phyloP scores from a whole-genome alignment of 2,329 filamentous ascomycete genomes.

The Colletotrichum zoysiae region DNA sequence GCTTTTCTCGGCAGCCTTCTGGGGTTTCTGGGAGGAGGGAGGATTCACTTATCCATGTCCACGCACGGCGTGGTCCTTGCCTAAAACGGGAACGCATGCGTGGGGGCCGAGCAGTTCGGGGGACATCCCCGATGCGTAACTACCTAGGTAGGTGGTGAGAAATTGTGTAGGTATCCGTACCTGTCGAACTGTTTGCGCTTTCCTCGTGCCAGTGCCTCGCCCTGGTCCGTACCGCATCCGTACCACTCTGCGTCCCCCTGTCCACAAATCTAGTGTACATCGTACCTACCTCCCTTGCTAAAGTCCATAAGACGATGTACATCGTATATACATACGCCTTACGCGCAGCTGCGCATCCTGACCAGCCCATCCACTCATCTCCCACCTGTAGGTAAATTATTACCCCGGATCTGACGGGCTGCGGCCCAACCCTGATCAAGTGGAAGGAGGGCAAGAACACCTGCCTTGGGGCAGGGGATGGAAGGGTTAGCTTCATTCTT shows the following conservation, averaged over 20 bases:
- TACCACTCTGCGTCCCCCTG: neutral
- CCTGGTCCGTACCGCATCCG: neutral
- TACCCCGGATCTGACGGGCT: constrained; percentile 32
- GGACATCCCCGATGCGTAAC: constrained; percentile 20
- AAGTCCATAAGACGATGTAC: too few relatives aligned
- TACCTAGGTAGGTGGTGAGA: too few relatives aligned
- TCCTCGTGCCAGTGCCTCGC: neutral
- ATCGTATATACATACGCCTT: neutral
- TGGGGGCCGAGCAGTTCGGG: constrained; percentile 33
- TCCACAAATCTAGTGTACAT: neutral
- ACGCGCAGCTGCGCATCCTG: neutral
- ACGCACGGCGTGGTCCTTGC: constrained; percentile 23
- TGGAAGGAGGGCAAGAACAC: constrained; percentile 1
- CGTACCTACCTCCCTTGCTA: too few relatives aligned
- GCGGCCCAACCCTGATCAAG: neutral
- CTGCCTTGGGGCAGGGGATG: neutral
- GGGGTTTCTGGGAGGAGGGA: neutral
- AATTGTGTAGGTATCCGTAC: too few relatives aligned
- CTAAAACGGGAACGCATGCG: constrained; percentile 37
- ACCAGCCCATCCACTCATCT: neutral
- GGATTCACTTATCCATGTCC: neutral
- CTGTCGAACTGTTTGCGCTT: too few relatives aligned
- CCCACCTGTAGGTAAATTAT: neutral
- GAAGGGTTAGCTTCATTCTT: constrained; percentile 2
- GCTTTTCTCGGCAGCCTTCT: constrained; percentile 23